phyloP scores from a whole-genome alignment of 2,329 filamentous ascomycete genomes.

The Arthrobotrys sinensis region DNA sequence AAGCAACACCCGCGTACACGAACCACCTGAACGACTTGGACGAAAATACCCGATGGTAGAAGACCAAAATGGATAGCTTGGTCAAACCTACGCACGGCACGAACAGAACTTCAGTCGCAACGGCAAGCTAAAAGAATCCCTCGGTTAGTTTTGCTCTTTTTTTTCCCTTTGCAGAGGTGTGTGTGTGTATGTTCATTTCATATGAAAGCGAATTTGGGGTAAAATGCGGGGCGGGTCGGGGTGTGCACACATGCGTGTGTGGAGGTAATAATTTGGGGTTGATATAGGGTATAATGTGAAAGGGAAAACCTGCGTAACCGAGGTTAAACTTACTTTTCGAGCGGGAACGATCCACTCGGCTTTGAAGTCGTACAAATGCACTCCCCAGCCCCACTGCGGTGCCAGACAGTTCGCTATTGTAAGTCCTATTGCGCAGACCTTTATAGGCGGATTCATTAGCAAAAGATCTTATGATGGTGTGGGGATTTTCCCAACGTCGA shows the following conservation, averaged over 20 bases:
- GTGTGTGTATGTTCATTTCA: background rate
- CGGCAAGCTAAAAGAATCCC: conserved; percentile 66
- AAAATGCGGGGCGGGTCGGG: conserved; percentile 26
- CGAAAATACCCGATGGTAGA: conserved; percentile 67
- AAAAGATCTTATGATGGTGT: conserved; percentile 12
- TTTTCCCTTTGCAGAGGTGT: background rate
- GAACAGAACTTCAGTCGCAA: conserved; percentile 68
- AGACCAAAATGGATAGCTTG: conserved; percentile 68
- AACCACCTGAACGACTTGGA: conserved; percentile 46
- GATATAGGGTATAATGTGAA: conserved; percentile 28
- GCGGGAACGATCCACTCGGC: conserved; percentile 55
- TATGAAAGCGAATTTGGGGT: background rate
- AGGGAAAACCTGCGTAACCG: conserved; percentile 22
- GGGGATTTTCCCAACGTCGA: conserved; percentile 4
- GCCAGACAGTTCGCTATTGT: conserved; percentile 52
- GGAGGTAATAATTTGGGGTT: conserved; percentile 31
- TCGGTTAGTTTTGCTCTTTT: conserved; percentile 34
- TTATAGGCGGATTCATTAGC: conserved; percentile 1
- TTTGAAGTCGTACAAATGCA: conserved; percentile 59
- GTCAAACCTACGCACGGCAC: conserved; percentile 67
- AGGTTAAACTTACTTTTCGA: conserved; percentile 60
- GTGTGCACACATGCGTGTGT: conserved; percentile 9
- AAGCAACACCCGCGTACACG: conserved; percentile 49
- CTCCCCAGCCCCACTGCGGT: conserved; percentile 58
- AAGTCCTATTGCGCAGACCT: conserved; percentile 49